Conservation (phyloP, 2,329 filamentous ascomycete genomes). For the Trichoderma atroviride region DNA sequence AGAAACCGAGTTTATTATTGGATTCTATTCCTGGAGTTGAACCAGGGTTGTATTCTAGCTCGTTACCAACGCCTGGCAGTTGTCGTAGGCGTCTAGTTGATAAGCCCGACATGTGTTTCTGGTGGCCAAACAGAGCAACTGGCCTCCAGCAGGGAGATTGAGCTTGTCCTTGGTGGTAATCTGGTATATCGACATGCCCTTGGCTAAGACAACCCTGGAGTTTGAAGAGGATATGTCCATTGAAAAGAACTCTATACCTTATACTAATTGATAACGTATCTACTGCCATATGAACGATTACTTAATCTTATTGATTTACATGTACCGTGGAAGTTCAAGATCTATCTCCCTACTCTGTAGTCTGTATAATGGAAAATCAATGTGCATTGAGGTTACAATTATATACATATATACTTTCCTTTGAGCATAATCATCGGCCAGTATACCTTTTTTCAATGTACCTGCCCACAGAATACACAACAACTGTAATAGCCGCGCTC, state of each 20-base stretch:
- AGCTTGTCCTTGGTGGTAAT: too few relatives aligned
- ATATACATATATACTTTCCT: not conserved
- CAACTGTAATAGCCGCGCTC: not conserved
- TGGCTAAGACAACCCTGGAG: not conserved
- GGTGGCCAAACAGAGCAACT: too few relatives aligned
- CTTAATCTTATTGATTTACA: too few relatives aligned
- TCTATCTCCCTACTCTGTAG: not conserved
- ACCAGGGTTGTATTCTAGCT: too few relatives aligned
- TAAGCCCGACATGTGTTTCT: too few relatives aligned
- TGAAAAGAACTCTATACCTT: not conserved
- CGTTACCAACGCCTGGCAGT: too few relatives aligned
- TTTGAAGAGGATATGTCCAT: not conserved
- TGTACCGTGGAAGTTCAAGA: not conserved
- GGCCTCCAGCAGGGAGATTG: too few relatives aligned
- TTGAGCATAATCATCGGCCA: not conserved
- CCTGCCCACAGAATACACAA: not conserved
- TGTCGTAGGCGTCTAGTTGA: too few relatives aligned
- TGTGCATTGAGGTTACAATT: not conserved
- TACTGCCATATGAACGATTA: not conserved
- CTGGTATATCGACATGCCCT: too few relatives aligned
- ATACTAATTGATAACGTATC: not conserved
- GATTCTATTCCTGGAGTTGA: too few relatives aligned
- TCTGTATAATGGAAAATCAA: not conserved
- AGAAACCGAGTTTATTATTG: too few relatives aligned
- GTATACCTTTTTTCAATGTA: not conserved